phyloP scores from a whole-genome alignment of 805 yeast species.

The Tetrapisispora phaffii region DNA sequence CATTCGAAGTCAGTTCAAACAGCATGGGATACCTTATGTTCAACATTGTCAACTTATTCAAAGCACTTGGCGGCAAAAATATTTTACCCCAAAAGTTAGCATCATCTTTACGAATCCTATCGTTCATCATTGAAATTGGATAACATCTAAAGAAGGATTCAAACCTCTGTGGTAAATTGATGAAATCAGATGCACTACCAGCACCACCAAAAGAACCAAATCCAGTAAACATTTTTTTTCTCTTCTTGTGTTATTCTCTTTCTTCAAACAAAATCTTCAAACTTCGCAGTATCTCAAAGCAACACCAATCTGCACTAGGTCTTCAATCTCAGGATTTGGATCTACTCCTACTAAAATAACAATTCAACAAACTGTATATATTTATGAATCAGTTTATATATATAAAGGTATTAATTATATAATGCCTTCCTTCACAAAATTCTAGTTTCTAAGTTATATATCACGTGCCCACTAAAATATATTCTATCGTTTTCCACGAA shows the following conservation, averaged over 20 bases:
- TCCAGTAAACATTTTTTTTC: slow-evolving; percentile 30
- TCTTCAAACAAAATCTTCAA: background rate
- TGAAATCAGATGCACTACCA: slow-evolving; percentile 17
- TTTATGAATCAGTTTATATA: too few species aligned
- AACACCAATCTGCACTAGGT: too few species aligned
- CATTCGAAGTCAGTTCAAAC: slow-evolving; percentile 67
- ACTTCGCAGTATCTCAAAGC: too few species aligned
- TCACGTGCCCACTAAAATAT: too few species aligned
- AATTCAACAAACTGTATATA: too few species aligned
- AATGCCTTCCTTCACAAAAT: too few species aligned
- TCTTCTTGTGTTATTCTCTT: background rate
- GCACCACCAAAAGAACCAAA: slow-evolving; percentile 22
- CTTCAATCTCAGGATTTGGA: too few species aligned
- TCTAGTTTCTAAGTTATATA: too few species aligned
- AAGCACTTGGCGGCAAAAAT: slow-evolving; percentile 86
- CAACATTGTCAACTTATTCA: slow-evolving; percentile 78
- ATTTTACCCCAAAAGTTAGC: slow-evolving; percentile 94
- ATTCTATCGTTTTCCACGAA: too few species aligned
- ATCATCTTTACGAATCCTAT: slow-evolving; percentile 54
- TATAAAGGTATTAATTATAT: too few species aligned
- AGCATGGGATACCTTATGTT: slow-evolving; percentile 95
- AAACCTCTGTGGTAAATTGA: slow-evolving; percentile 39
- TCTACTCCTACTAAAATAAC: too few species aligned
- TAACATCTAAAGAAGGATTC: slow-evolving; percentile 88
- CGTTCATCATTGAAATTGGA: slow-evolving; percentile 87